Percentiles rank a stretch among this genome's conserved stretches.
phyloP scores from a whole-genome alignment of 2,329 filamentous ascomycete genomes.

The Talaromyces albobiverticillius region DNA sequence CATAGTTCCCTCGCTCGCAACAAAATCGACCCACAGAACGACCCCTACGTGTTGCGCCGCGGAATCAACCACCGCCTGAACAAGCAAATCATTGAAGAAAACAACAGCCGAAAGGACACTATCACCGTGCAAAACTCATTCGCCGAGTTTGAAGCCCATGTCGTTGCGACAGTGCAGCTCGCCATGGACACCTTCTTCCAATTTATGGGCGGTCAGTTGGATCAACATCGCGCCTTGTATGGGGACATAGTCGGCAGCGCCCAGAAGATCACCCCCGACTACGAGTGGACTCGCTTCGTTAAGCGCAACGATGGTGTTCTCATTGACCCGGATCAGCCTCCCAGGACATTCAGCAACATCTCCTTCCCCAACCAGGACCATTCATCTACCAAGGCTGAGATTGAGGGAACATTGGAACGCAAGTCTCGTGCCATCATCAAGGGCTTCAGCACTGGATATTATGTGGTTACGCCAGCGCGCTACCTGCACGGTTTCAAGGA shows the following conservation, averaged over 20 bases:
- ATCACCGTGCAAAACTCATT: conserved; percentile 91
- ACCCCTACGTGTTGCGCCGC: conserved; percentile 84
- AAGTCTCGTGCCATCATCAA: conserved; percentile 83
- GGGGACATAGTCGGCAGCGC: conserved; percentile 74
- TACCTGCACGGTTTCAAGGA: conserved; percentile 97
- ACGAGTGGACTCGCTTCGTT: conserved; percentile 88
- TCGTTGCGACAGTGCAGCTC: conserved; percentile 78
- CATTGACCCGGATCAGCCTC: conserved; percentile 71
- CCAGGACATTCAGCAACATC: conserved; percentile 71
- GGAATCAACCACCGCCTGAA: conserved; percentile 79
- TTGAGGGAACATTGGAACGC: conserved; percentile 84
- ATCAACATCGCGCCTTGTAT: conserved; percentile 78
- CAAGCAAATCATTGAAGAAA: conserved; percentile 91
- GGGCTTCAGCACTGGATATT: conserved; percentile 78
- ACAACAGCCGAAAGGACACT: conserved; percentile 90
- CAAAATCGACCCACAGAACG: conserved; percentile 67
- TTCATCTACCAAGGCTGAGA: conserved; percentile 71
- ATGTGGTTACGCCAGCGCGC: conserved; percentile 82
- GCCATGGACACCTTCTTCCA: conserved; percentile 80
- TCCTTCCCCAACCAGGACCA: conserved; percentile 89
- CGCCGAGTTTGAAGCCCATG: conserved; percentile 78
- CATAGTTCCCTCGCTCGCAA: conserved; percentile 71
- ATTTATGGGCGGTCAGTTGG: conserved; percentile 73
- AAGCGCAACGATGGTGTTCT: conserved; percentile 68
- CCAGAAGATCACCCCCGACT: conserved; percentile 76